These are phyloP conservation scores for Arthrobotrys pseudoclavata DNA, from an alignment of 2,329 filamentous ascomycete genomes.

Conservation along the genomic window DNA sequence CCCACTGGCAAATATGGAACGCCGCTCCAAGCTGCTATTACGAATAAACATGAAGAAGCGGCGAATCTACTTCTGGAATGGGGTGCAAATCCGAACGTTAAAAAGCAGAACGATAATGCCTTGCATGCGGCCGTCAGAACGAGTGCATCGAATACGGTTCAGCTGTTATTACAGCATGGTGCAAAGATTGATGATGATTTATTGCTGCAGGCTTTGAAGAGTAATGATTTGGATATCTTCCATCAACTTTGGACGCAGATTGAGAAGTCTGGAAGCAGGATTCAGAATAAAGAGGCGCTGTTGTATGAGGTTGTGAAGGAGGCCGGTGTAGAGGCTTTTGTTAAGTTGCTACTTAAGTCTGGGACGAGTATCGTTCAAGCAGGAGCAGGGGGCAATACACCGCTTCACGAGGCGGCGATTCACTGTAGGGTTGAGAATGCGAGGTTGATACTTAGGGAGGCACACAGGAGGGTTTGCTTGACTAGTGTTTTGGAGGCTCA, in stretches of 20 bases:
- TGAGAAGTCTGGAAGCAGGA: conserved; percentile 42
- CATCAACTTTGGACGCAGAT: conserved; percentile 53
- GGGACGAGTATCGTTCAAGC: conserved; percentile 36
- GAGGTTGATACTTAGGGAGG: conserved; percentile 38
- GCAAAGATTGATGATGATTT: conserved; percentile 43
- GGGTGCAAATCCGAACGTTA: conserved; percentile 42
- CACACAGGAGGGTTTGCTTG: conserved; percentile 36
- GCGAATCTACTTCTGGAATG: conserved; percentile 43
- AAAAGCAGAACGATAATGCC: conserved; percentile 43
- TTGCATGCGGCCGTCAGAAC: conserved; percentile 38
- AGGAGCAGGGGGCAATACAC: background rate
- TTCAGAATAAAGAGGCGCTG: conserved; percentile 39
- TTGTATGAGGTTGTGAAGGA: conserved; percentile 46
- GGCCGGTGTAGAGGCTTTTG: conserved; percentile 33
- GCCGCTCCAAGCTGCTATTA: conserved; percentile 39
- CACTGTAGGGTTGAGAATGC: conserved; percentile 36
- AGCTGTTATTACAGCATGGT: conserved; percentile 37
- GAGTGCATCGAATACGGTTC: conserved; percentile 40
- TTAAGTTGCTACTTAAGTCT: conserved; percentile 43
- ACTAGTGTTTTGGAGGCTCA: conserved; percentile 36
- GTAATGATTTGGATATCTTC: conserved; percentile 47
- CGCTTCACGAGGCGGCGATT: conserved; percentile 28
- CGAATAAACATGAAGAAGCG: conserved; percentile 48
- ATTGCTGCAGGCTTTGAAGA: conserved; percentile 37
- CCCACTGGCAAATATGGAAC: conserved; percentile 30